phyloP scores from a whole-genome alignment of 805 yeast species.

The Saccharomycopsis olivae region DNA sequence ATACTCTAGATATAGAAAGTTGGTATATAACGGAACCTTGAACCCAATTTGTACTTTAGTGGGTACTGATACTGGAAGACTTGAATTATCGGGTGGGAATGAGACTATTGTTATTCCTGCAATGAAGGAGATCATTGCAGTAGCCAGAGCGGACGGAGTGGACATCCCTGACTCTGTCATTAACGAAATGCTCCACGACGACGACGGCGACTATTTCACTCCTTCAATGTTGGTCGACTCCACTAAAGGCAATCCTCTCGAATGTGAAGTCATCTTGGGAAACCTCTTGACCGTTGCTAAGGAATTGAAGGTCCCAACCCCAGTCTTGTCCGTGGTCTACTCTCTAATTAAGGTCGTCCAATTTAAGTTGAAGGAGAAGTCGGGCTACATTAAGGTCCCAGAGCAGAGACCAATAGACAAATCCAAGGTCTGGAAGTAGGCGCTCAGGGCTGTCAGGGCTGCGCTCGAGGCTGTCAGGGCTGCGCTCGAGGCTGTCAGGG shows the following conservation, averaged over 20 bases:
- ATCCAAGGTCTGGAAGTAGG: conserved; percentile 7
- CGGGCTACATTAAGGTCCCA: conserved; percentile 27
- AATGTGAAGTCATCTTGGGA: conserved; percentile 63
- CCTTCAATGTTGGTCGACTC: conserved; percentile 72
- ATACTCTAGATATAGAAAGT: conserved; percentile 51
- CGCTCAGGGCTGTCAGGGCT: too few species aligned
- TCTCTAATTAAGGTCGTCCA: conserved; percentile 51
- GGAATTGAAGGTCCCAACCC: conserved; percentile 39
- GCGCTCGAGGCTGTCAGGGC: too few species aligned
- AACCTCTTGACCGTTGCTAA: conserved; percentile 45
- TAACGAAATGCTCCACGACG: conserved; percentile 42
- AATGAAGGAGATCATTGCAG: conserved; percentile 52
- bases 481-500: too few species aligned
- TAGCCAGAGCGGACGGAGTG: conserved; percentile 63
- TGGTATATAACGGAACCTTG: conserved; percentile 58
- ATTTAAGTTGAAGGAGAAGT: conserved; percentile 46
- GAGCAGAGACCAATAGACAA: conserved; percentile 11
- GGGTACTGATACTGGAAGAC: conserved; percentile 47
- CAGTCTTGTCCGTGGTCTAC: conserved; percentile 49
- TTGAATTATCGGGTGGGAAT: conserved; percentile 34
- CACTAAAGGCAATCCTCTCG: conserved; percentile 55
- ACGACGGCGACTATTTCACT: conserved; percentile 46
- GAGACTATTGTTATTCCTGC: conserved; percentile 41
- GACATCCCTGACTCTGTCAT: conserved; percentile 40
- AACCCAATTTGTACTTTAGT: conserved; percentile 55